A percentile compares a stretch with the other conserved stretches of the same genome.
Conservation (phyloP, 2,329 filamentous ascomycete species). For the Chaetomiaceae sp. region DNA sequence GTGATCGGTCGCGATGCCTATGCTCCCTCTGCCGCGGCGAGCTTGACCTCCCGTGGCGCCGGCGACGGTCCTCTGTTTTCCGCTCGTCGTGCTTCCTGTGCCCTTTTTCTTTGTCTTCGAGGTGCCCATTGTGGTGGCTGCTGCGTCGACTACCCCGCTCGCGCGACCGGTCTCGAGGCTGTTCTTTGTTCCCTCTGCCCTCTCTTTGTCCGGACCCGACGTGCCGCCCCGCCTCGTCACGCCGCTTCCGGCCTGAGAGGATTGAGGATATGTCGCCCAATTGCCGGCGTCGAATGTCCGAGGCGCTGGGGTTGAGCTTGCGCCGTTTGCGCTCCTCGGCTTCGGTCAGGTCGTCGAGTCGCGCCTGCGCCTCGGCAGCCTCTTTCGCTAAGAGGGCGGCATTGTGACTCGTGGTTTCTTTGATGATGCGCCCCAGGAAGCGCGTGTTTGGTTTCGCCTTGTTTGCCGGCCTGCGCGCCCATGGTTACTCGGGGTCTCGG, state of each 20-base stretch:
- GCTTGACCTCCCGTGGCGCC: conserved; percentile 15
- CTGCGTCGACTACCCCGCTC: conserved; percentile 7
- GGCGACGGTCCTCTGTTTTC: conserved; percentile 1
- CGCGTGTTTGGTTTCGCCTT: conserved; percentile 86
- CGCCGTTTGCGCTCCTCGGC: conserved; percentile 44
- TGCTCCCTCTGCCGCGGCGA: conserved; percentile 17
- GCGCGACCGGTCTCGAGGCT: neutral
- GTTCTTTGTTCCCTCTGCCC: conserved; percentile 1
- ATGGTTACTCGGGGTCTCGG: conserved; percentile 3
- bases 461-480: conserved; percentile 51
- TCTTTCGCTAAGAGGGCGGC: conserved; percentile 79
- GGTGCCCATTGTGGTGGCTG: neutral
- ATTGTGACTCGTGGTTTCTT: conserved; percentile 86
- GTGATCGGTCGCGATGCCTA: conserved; percentile 22
- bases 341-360: conserved; percentile 59
- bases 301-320: conserved; percentile 43
- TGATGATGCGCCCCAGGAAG: conserved; percentile 84
- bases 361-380: conserved; percentile 68
- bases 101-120: conserved; percentile 7
- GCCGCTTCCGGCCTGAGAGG: conserved; percentile 42
- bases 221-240: conserved; percentile 11
- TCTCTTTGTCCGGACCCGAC: neutral
- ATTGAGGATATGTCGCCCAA: conserved; percentile 59
- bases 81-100: conserved; percentile 6
- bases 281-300: conserved; percentile 54